Conservation (phyloP, 305 asterid genomes). For the Euphrasia arctica region DNA sequence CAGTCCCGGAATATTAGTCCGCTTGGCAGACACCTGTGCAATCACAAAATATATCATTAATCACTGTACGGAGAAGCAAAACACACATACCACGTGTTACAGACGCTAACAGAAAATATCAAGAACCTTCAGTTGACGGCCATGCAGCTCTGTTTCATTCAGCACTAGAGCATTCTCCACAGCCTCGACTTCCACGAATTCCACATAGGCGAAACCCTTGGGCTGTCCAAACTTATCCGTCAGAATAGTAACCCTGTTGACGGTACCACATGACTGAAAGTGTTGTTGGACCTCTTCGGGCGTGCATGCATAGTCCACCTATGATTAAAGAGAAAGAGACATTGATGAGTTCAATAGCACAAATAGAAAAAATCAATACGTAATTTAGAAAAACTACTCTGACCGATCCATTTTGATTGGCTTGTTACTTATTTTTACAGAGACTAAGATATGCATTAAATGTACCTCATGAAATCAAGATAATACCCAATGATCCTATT, state of each 20-base stretch:
- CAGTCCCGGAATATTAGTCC: conserved; percentile 66
- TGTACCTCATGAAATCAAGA: too few species aligned
- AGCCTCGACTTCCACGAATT: conserved; percentile 46
- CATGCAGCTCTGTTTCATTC: conserved; percentile 45
- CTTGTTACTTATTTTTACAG: too few species aligned
- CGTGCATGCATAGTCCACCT: conserved; percentile 35
- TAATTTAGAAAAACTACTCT: too few species aligned
- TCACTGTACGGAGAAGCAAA: conserved; percentile 7
- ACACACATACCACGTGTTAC: not conserved
- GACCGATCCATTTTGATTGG: too few species aligned
- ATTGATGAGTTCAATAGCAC: not conserved
- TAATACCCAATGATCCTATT: too few species aligned
- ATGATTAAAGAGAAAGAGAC: conserved; percentile 6
- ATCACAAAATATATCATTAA: conserved; percentile 10
- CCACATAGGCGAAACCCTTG: conserved; percentile 49
- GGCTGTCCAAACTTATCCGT: conserved; percentile 44
- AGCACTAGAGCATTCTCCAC: conserved; percentile 40
- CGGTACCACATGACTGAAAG: conserved; percentile 47
- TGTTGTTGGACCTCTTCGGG: conserved; percentile 56
- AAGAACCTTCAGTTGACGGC: conserved; percentile 45
- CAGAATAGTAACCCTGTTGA: conserved; percentile 47
- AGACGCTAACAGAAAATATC: conserved; percentile 6
- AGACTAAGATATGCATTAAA: too few species aligned
- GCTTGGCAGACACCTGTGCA: conserved; percentile 53
- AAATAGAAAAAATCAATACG: not conserved